Evolutionary conservation across 1,139 yeast species (phyloP).

Genomic region (Eremothecium cymbalariae): DNA sequence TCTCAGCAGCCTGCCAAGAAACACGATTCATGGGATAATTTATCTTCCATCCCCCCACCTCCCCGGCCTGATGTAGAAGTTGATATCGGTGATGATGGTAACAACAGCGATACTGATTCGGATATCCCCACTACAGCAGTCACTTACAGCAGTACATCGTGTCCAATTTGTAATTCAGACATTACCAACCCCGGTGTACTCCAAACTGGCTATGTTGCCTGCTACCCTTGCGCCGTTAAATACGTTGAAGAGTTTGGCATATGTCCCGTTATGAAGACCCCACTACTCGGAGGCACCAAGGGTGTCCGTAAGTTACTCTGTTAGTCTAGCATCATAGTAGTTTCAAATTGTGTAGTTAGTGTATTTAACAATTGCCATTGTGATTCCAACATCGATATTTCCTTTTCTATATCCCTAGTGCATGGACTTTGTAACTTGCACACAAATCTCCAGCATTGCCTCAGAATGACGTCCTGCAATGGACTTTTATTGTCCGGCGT

Average conservation of each 20-base stretch:
- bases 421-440: conserved; percentile 16
- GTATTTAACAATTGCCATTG: conserved; percentile 26
- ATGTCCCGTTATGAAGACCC: conserved; percentile 79
- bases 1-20: conserved; percentile 33
- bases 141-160: conserved; percentile 27
- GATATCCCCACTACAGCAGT: background rate
- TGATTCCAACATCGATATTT: conserved; percentile 21
- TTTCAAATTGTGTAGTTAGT: conserved; percentile 8
- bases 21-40: conserved; percentile 32
- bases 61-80: conserved; percentile 8
- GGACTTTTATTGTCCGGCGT: conserved; percentile 6
- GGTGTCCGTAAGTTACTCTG: conserved; percentile 7
- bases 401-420: conserved; percentile 23
- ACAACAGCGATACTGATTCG: conserved; percentile 6
- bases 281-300: conserved; percentile 53
- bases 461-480: conserved; percentile 15
- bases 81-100: no score
- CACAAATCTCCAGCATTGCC: conserved; percentile 19
- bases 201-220: conserved; percentile 87
- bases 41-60: conserved; percentile 44
- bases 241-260: conserved; percentile 50
- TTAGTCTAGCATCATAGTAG: conserved; percentile 5
- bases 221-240: conserved; percentile 77
- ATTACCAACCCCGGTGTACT: conserved; percentile 76
- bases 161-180: conserved; percentile 65